Evolutionary conservation across 805 yeast species (phyloP), one percentile per base, ranked within the genome.

Genomic region (Starmerella davenportii): DNA sequence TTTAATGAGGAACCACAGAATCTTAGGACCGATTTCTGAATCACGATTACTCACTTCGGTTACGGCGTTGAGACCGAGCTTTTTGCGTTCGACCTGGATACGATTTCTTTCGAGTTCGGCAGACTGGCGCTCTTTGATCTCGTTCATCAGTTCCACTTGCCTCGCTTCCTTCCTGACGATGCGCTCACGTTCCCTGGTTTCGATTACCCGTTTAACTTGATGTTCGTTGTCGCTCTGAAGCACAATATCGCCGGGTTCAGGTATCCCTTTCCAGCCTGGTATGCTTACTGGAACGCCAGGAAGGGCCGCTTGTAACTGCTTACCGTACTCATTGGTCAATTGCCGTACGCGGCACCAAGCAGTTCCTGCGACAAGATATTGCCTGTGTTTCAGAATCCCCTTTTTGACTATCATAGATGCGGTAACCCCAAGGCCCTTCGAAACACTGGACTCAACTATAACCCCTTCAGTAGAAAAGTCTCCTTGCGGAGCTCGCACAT

Each of bases 261-360:
- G 96, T 28, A 85, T 60, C 27, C 74, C 85, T 53, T 79, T 84
- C 98, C 98, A 90, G 1, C 98, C 98, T 54, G 80, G 68, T 5
- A 90, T 65, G 51, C 82, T 93, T 1, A 81, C 92, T 0, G 96
- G 95, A 7, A 79, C 75, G 0, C 94, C 76, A 0, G 98, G 96
- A 1, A 72, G 70, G 0, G 93, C 95, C 23, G 56, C 42, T 42
- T 72, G 70, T 7, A 82, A 57, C 0, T 64, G 41, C 45, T 72
- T 72, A 3, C 87, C 85, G 41, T 61, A 54, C 46, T 82, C 94
- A 56, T 82, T 79, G 40, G 66, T 68, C 69, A 90, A 69, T 15
- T 76, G 72, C 49, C 76, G 71, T 2, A 87, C 85, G 53, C 79
- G 79, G 57, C 95, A 82, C 62, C 76, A 80, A 0, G 93, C 74